Evolutionary conservation across 179 eudicot species (phyloP), one percentile per base, ranked within the genome.

Genomic region (Beta corolliflora): DNA sequence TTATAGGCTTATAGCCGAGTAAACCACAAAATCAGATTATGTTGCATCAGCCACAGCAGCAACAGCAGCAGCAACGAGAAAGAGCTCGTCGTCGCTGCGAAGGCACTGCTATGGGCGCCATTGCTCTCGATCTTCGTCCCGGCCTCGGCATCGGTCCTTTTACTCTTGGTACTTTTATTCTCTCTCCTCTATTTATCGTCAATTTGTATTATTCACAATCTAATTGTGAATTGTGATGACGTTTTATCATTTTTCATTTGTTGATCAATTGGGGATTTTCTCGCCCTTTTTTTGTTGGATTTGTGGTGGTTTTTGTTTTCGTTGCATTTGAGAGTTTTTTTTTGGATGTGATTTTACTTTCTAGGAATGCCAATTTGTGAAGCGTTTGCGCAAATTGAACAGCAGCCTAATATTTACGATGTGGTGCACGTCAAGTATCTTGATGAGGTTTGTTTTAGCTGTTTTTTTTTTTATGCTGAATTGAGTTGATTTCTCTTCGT

Each of bases 361-460:
- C 18, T 88, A 96, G 99, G 99, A 72, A 96, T 94, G 99, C 99
- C 99, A n/a, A 92, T 96, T 69, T 94, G 94, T 19, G 98, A 95
- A 85, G 98, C 98, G 5, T 94, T 96, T 86, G 89, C 92, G 45
- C 97, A 91, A 77, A 91, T 94, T 72, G 99, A 96, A 79, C 97
- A 92, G 82, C 99, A 94, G 79, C 99, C 99, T 5, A 92, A 92
- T 55, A 90, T 94, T 10, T 96, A 96, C 63, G 99, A 96, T 80
- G 96, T 94, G 55, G 99, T 94, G 58, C 98, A 94, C 83, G 96
- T 96, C 79, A 96, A 95, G 86, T 94, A 94, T 84, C 89, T 89
- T 46, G 99, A 96, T 18, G 98, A 96, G 98, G 99, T 95, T 71
- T 69, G 83, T 58, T 18, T 36, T 4, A 14, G 41, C 41, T 48